Evolutionary conservation across 768 basidiomycete species (phyloP).

Genomic region (Lepiota venenata): DNA sequence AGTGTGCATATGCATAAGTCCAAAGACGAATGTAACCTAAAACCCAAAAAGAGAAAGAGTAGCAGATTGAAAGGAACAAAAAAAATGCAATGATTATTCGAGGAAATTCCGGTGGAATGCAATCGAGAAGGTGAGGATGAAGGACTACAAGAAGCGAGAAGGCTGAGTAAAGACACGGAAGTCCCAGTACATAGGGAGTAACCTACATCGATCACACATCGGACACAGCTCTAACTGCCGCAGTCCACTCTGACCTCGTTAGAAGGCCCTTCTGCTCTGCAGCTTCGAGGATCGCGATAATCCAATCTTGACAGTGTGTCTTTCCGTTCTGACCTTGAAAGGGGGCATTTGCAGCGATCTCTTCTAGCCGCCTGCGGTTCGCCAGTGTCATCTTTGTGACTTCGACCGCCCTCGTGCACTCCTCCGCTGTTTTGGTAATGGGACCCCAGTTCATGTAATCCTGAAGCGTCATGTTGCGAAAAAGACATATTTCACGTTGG

Average conservation of each 20-base stretch:
- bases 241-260: slow-evolving; percentile 6
- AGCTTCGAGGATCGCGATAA: slow-evolving; percentile 9
- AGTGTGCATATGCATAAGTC: slow-evolving; percentile 2
- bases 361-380: slow-evolving; percentile 8
- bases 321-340: slow-evolving; percentile 6
- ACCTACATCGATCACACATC: slow-evolving; percentile 8
- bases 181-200: background rate
- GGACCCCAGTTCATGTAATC: slow-evolving; percentile 11
- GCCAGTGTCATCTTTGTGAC: slow-evolving; percentile 9
- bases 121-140: background rate
- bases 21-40: background rate
- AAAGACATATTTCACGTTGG: slow-evolving; percentile 8
- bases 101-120: background rate
- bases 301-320: slow-evolving; percentile 11
- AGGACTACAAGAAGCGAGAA: background rate
- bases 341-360: slow-evolving; percentile 3
- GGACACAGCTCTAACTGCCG: slow-evolving; percentile 2
- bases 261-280: slow-evolving; percentile 9
- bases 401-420: slow-evolving; percentile 8
- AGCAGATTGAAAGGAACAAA: background rate
- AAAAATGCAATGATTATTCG: background rate
- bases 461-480: slow-evolving; percentile 7
- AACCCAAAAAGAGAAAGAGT: slow-evolving; percentile 4
- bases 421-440: slow-evolving; percentile 10
- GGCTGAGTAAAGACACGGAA: background rate